These are phyloP conservation scores for Suillus tomentosus DNA, from an alignment of 768 basidiomycete genomes.

Conservation along the genomic window DNA sequence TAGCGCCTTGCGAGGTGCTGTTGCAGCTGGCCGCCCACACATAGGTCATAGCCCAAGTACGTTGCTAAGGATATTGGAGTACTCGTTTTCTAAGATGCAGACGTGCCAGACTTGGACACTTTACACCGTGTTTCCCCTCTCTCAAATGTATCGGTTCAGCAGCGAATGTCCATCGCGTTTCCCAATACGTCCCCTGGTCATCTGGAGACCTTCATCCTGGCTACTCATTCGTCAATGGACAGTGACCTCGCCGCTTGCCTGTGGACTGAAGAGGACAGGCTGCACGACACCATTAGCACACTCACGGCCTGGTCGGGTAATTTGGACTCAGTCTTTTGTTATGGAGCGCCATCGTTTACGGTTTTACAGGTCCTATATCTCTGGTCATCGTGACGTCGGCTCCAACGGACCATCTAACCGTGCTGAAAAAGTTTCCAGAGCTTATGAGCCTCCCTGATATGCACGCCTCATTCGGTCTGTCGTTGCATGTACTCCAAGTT, in stretches of 20 bases:
- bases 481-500: conserved; percentile 51
- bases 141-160: conserved; percentile 30
- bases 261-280: conserved; percentile 42
- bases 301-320: conserved; percentile 47
- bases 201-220: conserved; percentile 41
- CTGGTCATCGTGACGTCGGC: conserved; percentile 46
- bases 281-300: conserved; percentile 41
- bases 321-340: conserved; percentile 1
- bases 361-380: conserved; percentile 47
- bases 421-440: conserved; percentile 20
- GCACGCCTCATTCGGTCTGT: conserved; percentile 27
- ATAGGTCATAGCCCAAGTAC: background rate
- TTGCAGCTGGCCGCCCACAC: conserved; percentile 9
- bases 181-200: conserved; percentile 28
- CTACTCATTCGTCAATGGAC: conserved; percentile 14
- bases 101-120: background rate
- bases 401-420: conserved; percentile 23
- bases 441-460: conserved; percentile 14
- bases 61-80: background rate
- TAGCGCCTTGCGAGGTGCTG: conserved; percentile 10
- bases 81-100: background rate
- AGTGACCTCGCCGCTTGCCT: conserved; percentile 48
- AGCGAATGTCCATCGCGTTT: conserved; percentile 40
- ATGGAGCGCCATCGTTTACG: background rate
- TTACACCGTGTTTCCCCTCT: conserved; percentile 22